Evolutionary conservation across 2,329 filamentous ascomycete genomes (phyloP).

Genomic region (Emericellopsis atlantica): DNA sequence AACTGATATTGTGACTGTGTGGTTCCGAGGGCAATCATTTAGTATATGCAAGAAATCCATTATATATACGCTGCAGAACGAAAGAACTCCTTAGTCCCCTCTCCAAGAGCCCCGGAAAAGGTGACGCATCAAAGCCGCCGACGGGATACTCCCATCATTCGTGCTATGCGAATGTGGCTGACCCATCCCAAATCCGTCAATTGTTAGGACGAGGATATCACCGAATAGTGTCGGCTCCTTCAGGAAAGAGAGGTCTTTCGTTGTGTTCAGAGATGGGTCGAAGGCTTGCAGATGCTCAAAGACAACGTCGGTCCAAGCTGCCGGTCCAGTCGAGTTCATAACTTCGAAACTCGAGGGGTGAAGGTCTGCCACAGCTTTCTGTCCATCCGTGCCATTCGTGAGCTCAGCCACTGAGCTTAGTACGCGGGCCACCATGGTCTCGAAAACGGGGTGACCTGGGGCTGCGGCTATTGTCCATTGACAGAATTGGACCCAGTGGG

Average conservation of each 20-base stretch:
- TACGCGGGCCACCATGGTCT: slow-evolving; percentile 11
- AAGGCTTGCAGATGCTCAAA: slow-evolving; percentile 11
- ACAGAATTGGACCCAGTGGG: slow-evolving; percentile 16
- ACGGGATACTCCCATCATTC: slow-evolving; percentile 10
- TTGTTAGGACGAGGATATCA: slow-evolving; percentile 10
- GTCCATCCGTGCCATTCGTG: neutral
- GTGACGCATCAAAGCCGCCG: too few species aligned
- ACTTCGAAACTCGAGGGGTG: slow-evolving; percentile 13
- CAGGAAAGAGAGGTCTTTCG: slow-evolving; percentile 5
- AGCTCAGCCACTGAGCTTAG: slow-evolving; percentile 10
- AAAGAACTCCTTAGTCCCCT: too few species aligned
- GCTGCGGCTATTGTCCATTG: slow-evolving; percentile 20
- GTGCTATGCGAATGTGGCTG: slow-evolving; percentile 13
- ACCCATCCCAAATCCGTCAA: slow-evolving; percentile 13
- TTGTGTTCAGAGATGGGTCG: slow-evolving; percentile 7
- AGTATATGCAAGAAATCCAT: too few species aligned
- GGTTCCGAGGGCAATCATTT: too few species aligned
- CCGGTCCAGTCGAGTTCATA: slow-evolving; percentile 17
- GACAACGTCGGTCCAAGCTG: slow-evolving; percentile 17
- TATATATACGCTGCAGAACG: too few species aligned
- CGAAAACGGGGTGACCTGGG: slow-evolving; percentile 15
- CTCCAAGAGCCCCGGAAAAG: too few species aligned
- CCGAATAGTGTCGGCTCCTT: slow-evolving; percentile 4
- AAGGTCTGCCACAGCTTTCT: slow-evolving; percentile 4
- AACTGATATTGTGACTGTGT: too few species aligned